Evolutionary conservation across 179 eudicot genomes (phyloP).

Genomic region (Vitellaria paradoxa): DNA sequence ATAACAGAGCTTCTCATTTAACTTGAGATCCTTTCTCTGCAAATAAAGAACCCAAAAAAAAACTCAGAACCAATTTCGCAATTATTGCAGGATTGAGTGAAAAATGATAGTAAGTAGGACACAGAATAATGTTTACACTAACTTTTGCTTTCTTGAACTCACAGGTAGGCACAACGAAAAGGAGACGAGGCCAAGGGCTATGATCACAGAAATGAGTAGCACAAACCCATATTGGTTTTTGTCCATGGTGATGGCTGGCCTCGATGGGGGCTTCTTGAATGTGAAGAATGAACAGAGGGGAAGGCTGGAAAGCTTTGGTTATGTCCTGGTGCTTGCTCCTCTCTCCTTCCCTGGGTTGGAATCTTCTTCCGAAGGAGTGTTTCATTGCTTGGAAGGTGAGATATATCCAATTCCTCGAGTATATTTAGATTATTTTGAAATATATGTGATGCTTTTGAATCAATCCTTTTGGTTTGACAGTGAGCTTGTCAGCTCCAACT

Average conservation of each 20-base stretch:
- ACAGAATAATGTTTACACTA: not conserved
- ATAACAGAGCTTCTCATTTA: constrained; percentile 58
- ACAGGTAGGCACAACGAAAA: constrained; percentile 58
- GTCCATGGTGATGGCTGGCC: constrained; percentile 25
- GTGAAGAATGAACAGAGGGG: constrained; percentile 2
- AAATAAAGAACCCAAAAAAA: not conserved
- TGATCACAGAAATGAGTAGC: constrained; percentile 22
- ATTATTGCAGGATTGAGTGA: not conserved
- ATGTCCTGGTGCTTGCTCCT: not conserved
- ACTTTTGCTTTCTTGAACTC: constrained; percentile 79
- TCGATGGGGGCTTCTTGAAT: not conserved
- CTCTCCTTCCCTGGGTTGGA: constrained; percentile 3
- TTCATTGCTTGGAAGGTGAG: constrained; percentile 21
- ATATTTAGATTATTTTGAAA: not conserved
- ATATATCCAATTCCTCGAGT: not conserved
- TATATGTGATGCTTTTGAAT: too few species aligned
- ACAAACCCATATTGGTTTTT: constrained; percentile 20
- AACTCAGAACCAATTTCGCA: not conserved
- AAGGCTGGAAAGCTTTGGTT: constrained; percentile 25
- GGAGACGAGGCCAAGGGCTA: constrained; percentile 39
- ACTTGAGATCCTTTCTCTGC: constrained; percentile 58
- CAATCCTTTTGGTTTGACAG: too few species aligned
- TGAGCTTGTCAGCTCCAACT: too few species aligned
- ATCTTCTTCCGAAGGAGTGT: constrained; percentile 10
- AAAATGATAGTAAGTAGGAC: not conserved